Evolutionary conservation across 495 filamentous ascomycete genomes (phyloP).

Genomic region (Cairneyella variabilis): DNA sequence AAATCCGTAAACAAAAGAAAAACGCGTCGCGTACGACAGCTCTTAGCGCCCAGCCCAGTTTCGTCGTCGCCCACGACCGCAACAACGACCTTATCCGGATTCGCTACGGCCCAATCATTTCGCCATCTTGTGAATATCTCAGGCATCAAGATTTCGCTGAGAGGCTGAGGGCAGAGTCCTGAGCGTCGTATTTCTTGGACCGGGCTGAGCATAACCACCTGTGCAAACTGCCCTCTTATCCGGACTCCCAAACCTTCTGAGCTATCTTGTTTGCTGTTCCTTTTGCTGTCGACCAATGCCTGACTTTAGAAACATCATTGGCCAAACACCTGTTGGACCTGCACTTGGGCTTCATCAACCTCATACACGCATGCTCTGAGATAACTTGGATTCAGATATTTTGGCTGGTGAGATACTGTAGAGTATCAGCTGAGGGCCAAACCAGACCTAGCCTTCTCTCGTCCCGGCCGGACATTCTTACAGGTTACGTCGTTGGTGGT

Average conservation of each 20-base stretch:
- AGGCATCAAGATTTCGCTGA: too few relatives aligned
- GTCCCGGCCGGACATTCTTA: too few relatives aligned
- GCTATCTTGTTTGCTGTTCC: not conserved
- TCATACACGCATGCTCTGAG: not conserved
- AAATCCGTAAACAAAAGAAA: not conserved
- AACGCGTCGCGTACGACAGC: not conserved
- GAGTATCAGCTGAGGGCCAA: too few relatives aligned
- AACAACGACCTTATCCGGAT: not conserved
- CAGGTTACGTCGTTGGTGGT: not conserved
- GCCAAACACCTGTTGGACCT: not conserved
- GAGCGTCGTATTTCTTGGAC: not conserved
- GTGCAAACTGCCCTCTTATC: not conserved
- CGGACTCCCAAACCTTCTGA: not conserved
- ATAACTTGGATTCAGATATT: too few relatives aligned
- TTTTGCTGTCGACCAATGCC: not conserved
- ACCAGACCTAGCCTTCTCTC: too few relatives aligned
- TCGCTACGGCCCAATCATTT: slow-evolving; percentile 1
- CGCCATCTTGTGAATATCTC: not conserved
- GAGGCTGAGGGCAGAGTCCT: not conserved
- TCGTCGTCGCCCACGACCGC: not conserved
- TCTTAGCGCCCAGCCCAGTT: not conserved
- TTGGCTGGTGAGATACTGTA: not conserved
- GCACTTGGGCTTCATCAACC: too few relatives aligned
- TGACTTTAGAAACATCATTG: not conserved
- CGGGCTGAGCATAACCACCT: not conserved